Percentiles rank a stretch among this genome's conserved stretches.
phyloP scores from a whole-genome alignment of 139 green algal species.

The Coelastrella sp. region DNA sequence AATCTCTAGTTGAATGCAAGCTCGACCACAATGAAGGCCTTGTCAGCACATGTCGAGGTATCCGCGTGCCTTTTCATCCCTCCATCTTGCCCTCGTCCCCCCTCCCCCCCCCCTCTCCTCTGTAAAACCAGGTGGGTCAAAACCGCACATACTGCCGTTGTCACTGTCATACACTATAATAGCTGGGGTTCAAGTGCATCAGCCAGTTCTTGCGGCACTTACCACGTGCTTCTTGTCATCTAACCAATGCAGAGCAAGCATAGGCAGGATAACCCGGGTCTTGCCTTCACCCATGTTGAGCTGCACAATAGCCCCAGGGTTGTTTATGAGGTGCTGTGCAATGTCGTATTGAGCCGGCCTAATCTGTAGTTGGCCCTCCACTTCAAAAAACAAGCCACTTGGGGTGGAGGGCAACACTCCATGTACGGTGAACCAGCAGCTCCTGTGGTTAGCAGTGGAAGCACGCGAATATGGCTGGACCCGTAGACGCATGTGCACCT shows the following conservation, averaged over 20 bases:
- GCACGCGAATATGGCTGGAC: too few relatives aligned
- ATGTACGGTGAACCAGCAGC: constrained; percentile 60
- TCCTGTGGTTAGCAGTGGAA: constrained; percentile 52
- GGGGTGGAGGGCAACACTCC: constrained; percentile 49
- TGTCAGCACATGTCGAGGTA: too few relatives aligned
- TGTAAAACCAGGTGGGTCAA: too few relatives aligned
- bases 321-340: constrained; percentile 56
- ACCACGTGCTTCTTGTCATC: constrained; percentile 52
- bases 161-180: too few relatives aligned
- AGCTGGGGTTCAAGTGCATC: too few relatives aligned
- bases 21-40: too few relatives aligned
- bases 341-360: constrained; percentile 64
- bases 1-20: too few relatives aligned
- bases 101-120: too few relatives aligned
- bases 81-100: too few relatives aligned
- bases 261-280: constrained; percentile 77
- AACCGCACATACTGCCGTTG: too few relatives aligned
- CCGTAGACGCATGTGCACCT: too few relatives aligned
- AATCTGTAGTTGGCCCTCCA: constrained; percentile 72
- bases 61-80: too few relatives aligned
- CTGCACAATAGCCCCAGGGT: constrained; percentile 50
- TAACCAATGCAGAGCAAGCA: constrained; percentile 63
- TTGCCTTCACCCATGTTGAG: constrained; percentile 84
- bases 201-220: background rate
- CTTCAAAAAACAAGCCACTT: constrained; percentile 78